These are phyloP conservation scores for Auxenochlorella pyrenoidosa DNA, from an alignment of 139 green algal species.

Conservation along the genomic window DNA sequence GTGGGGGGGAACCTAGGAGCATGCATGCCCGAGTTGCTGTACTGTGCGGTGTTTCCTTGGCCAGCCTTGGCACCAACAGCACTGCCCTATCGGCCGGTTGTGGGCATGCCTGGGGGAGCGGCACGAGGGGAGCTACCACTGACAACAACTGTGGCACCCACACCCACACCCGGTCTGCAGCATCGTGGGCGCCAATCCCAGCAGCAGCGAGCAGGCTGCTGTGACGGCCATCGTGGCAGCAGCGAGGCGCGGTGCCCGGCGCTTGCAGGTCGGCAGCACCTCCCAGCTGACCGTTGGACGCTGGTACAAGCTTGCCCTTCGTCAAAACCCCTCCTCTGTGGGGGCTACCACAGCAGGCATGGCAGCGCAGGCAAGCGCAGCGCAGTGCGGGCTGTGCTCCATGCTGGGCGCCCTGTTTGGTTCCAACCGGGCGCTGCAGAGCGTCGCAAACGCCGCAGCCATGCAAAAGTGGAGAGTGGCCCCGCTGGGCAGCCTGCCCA, in stretches of 20 bases:
- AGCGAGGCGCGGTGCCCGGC: neutral
- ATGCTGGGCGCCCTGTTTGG: neutral
- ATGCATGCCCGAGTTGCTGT: no score
- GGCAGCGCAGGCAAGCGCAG: neutral
- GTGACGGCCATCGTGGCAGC: neutral
- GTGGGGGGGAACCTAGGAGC: neutral
- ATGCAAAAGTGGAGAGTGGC: neutral
- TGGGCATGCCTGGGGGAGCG: no score
- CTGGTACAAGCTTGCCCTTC: conserved; percentile 2
- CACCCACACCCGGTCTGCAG: neutral
- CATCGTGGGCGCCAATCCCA: neutral
- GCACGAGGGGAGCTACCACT: no score
- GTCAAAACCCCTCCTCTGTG: no score
- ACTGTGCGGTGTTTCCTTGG: no score
- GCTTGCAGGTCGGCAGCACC: neutral
- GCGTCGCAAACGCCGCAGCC: neutral
- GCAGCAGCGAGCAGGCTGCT: neutral
- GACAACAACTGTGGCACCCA: no score
- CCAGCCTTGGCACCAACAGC: no score
- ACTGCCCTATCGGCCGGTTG: no score
- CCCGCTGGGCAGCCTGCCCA: neutral
- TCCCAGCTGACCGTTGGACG: neutral
- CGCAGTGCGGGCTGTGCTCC: neutral
- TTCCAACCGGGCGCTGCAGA: neutral
- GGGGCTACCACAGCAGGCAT: neutral